These are phyloP conservation scores for Terfezia boudieri DNA, from an alignment of 495 filamentous ascomycete species.

Conservation along the genomic window DNA sequence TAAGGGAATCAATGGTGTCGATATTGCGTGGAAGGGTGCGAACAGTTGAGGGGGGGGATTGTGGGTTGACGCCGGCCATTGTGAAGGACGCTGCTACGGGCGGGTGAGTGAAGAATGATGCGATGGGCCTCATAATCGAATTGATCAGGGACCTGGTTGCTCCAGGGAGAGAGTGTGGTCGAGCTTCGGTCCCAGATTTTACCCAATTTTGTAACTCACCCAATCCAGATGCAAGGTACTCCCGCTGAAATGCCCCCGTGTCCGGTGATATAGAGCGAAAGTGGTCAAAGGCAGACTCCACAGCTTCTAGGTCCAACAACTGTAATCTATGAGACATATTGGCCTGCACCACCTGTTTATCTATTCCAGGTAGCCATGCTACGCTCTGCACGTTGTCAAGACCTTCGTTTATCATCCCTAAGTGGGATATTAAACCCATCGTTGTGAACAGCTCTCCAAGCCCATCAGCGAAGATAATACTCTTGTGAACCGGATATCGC, in stretches of 20 bases:
- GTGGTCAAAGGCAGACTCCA: slow-evolving; percentile 1
- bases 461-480: slow-evolving; percentile 43
- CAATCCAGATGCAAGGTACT: neutral
- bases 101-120: too few relatives aligned
- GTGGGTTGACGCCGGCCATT: neutral
- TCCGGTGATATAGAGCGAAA: neutral
- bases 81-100: neutral
- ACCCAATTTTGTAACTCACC: too few relatives aligned
- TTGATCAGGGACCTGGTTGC: neutral
- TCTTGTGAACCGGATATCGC: slow-evolving; percentile 67
- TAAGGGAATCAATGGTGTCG: slow-evolving; percentile 24
- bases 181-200: neutral
- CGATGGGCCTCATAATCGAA: neutral
- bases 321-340: neutral
- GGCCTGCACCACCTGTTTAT: neutral
- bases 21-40: neutral
- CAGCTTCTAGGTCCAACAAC: slow-evolving; percentile 18
- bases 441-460: slow-evolving; percentile 35
- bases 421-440: neutral
- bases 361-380: neutral
- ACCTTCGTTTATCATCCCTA: neutral
- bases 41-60: neutral
- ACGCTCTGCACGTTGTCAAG: neutral
- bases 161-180: neutral
- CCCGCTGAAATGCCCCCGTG: neutral